Conservation (phyloP, 2,329 filamentous ascomycete genomes). For the Penicillium thymicola region DNA sequence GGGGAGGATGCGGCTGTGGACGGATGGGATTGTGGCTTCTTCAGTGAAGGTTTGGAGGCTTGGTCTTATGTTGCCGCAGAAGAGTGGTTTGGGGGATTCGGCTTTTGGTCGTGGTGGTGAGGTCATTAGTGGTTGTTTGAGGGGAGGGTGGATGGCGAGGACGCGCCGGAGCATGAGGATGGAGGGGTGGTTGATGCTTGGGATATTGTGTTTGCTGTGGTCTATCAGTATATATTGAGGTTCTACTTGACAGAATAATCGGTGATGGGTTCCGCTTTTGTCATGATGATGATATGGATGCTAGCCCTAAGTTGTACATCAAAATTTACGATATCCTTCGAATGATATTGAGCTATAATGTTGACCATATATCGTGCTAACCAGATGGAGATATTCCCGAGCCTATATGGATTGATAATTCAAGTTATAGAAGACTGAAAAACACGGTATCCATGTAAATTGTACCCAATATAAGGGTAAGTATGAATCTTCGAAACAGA, state of each 20-base stretch:
- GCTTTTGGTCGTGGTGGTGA: not conserved
- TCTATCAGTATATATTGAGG: too few species aligned
- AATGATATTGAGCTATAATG: not conserved
- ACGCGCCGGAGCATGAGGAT: not conserved
- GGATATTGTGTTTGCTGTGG: not conserved
- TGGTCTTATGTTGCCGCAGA: conserved; percentile 6
- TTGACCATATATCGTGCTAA: not conserved
- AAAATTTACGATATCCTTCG: too few species aligned
- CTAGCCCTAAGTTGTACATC: conserved; percentile 6
- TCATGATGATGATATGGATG: conserved; percentile 15
- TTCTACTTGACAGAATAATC: not conserved
- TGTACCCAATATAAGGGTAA: not conserved
- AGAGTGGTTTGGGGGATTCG: not conserved
- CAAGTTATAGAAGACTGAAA: not conserved
- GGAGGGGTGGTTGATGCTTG: not conserved
- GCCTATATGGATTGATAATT: not conserved
- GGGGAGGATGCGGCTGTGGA: conserved; percentile 30
- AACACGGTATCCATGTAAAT: not conserved
- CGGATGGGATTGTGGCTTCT: conserved; percentile 2
- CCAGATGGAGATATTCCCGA: not conserved
- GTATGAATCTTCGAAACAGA: not conserved
- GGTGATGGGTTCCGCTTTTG: conserved; percentile 7
- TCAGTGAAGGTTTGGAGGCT: conserved; percentile 12
- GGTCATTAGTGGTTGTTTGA: not conserved
- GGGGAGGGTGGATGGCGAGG: not conserved